Conservation (phyloP, 2,329 filamentous ascomycete species). For the Pseudofabraea citricarpa region DNA sequence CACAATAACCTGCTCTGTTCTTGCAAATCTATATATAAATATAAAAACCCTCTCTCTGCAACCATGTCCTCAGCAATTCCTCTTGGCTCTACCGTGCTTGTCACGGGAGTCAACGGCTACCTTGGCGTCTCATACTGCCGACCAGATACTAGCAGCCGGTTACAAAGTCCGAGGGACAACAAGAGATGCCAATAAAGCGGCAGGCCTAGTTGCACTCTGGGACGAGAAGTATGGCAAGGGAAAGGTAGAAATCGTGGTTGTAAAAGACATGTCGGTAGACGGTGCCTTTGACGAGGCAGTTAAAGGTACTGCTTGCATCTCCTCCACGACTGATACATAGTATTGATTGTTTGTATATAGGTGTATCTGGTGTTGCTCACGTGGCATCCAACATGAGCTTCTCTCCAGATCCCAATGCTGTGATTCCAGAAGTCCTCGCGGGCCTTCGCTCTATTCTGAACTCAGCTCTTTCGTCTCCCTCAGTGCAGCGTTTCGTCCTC, state of each 20-base stretch:
- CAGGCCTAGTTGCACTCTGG: conserved; percentile 27
- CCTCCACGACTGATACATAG: neutral
- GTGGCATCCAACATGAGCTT: conserved; percentile 32
- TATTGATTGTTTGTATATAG: too few species aligned
- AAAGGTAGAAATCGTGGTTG: conserved; percentile 29
- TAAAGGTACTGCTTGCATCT: conserved; percentile 10
- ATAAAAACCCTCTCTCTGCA: too few species aligned
- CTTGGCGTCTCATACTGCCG: conserved; percentile 33
- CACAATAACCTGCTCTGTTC: too few species aligned
- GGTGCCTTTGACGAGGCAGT: conserved; percentile 24
- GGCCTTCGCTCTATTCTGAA: conserved; percentile 28
- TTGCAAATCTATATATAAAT: too few species aligned
- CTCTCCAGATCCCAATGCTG: conserved; percentile 31
- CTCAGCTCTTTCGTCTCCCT: conserved; percentile 28
- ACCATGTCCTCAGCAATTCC: conserved; percentile 3
- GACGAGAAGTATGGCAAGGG: conserved; percentile 29
- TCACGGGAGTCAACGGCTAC: conserved; percentile 36
- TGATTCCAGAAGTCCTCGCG: conserved; percentile 31
- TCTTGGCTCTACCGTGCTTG: conserved; percentile 29
- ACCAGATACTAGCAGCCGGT: conserved; percentile 32
- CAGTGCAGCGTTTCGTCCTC: conserved; percentile 34
- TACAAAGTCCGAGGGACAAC: conserved; percentile 39
- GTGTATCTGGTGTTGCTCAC: conserved; percentile 31
- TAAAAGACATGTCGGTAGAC: conserved; percentile 29
- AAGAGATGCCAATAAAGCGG: conserved; percentile 22